These are phyloP conservation scores for Schrenkiella parvula DNA, from an alignment of 345 rosid species.

Conservation along the genomic window DNA sequence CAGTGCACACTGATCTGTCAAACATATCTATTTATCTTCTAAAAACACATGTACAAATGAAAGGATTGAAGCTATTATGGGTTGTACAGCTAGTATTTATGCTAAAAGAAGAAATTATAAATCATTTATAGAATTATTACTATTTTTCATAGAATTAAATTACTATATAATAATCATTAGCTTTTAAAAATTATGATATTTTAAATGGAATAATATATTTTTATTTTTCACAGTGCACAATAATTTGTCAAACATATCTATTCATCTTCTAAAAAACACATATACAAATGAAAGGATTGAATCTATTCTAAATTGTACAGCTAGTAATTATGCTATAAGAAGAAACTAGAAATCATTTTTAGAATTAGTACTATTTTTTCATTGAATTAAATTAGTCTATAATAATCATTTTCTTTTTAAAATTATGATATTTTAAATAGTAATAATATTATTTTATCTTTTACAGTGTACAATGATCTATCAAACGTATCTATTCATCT, in stretches of 20 bases:
- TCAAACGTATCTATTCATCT: not conserved
- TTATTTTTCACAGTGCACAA: not conserved
- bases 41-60: not conserved
- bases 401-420: too few species aligned
- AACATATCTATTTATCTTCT: not conserved
- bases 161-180: too few species aligned
- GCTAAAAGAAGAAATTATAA: too few species aligned
- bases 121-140: too few species aligned
- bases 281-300: not conserved
- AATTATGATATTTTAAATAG: not conserved
- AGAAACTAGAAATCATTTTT: too few species aligned
- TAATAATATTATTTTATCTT: not conserved
- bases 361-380: too few species aligned
- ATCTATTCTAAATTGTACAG: too few species aligned
- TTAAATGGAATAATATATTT: not conserved
- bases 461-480: not conserved
- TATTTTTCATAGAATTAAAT: too few species aligned
- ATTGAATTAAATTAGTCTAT: too few species aligned
- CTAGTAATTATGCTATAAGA: too few species aligned
- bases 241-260: not conserved
- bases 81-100: too few species aligned
- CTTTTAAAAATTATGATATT: not conserved
- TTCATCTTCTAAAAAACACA: not conserved
- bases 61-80: too few species aligned
- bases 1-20: not conserved